Conservation (phyloP, 768 basidiomycete genomes). For the Pleurotus platypus region DNA sequence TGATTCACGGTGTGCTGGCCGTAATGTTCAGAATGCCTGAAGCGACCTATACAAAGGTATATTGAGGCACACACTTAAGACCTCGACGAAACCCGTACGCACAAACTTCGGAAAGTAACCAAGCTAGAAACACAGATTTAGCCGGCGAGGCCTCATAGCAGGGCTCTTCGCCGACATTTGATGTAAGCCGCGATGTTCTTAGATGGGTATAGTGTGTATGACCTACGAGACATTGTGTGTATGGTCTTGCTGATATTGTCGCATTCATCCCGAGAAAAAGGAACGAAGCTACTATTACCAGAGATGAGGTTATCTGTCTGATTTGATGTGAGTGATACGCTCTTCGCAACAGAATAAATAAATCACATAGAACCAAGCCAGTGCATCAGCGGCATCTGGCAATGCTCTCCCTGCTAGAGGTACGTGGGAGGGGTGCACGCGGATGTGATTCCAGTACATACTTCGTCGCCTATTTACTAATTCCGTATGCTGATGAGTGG, state of each 20-base stretch:
- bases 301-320: constrained; percentile 47
- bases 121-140: constrained; percentile 43
- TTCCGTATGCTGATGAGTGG: not conserved
- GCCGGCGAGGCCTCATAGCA: constrained; percentile 30
- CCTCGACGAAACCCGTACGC: not conserved
- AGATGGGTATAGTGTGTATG: not conserved
- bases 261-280: constrained; percentile 52
- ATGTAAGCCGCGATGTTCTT: not conserved
- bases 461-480: constrained; percentile 42
- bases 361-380: constrained; percentile 47
- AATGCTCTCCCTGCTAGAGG: constrained; percentile 35
- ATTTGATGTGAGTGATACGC: not conserved
- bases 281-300: constrained; percentile 38
- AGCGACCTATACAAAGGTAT: constrained; percentile 26
- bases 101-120: constrained; percentile 49
- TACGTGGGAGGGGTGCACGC: constrained; percentile 44
- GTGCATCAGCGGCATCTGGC: constrained; percentile 42
- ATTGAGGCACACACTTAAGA: not conserved
- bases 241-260: constrained; percentile 42
- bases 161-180: constrained; percentile 19
- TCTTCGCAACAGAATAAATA: not conserved
- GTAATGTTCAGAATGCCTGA: constrained; percentile 40
- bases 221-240: constrained; percentile 28
- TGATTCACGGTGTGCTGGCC: constrained; percentile 37
- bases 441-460: constrained; percentile 50